Base-by-base conservation (phyloP, 2,329 filamentous ascomycete species). In the Raffaelea albimanens region DNA sequence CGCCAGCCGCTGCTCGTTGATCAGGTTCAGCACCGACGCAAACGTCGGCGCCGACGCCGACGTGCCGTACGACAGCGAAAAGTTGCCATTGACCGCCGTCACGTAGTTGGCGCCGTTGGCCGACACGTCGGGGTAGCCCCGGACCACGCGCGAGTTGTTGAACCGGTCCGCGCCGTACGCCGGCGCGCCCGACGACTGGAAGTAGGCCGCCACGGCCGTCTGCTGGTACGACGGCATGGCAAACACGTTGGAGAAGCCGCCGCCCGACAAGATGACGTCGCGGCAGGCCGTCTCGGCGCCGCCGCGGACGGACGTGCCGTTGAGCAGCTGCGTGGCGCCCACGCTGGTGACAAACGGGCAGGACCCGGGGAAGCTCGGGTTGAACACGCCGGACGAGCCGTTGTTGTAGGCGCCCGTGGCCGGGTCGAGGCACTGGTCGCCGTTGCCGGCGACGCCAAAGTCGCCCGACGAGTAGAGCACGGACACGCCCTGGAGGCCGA, bases 1-100 rank as follows among this genome's bases (percentile, higher is more conserved):
- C 0, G 67, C 60, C n/a, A 82, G 60, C 36, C 77, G 65, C 1
- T 74, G 75, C 55, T 83, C 80, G 55, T 85, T 85, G 49, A 85
- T 65, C 3, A 85, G 69, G 2, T 75, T 67, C 40, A 85, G 65
- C 46, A 85, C 67, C 10, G 70, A 74, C 0, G 76, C 73, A 16
- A 78, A 76, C 0, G 75, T 64, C 0, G 83, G 83, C 0, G 75
- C 63, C 1, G 80, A 55, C 31, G 50, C 51, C 16, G 69, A 73
- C 0, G 76, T 80, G 14, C 75, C 76, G 44, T 65, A 73, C 0
- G 70, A 65, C 23, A 69, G 60, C 0, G 56, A 53, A 47, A 69
- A 70, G 5, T 57, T 55, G 19, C 69, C 70, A 43, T 71, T 58
- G 29, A 70, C 57, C 1, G 68, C 67, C 7, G 72, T 59, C 41